These are phyloP conservation scores for Paracoccidioides brasiliensis DNA, from an alignment of 2,329 filamentous ascomycete species.

Conservation along the genomic window DNA sequence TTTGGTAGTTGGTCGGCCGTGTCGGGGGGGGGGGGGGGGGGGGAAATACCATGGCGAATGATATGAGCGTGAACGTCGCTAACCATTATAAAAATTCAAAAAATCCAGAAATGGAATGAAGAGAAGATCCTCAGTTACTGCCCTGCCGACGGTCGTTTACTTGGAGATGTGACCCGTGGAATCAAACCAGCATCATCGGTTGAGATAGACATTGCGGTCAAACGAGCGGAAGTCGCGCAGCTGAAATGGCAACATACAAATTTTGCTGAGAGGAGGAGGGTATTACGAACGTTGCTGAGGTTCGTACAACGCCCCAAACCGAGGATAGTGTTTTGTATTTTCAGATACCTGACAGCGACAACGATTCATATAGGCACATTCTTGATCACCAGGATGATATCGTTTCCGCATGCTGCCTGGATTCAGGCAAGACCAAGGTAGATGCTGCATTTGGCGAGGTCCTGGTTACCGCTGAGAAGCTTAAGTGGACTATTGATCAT, in stretches of 20 bases:
- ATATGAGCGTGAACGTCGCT: neutral
- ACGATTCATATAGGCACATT: constrained; percentile 43
- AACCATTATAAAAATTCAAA: neutral
- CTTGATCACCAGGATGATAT: constrained; percentile 83
- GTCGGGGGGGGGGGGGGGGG: no score
- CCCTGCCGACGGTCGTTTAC: constrained; percentile 73
- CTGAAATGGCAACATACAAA: constrained; percentile 61
- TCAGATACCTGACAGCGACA: neutral
- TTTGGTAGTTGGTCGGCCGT: neutral
- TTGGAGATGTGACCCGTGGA: constrained; percentile 49
- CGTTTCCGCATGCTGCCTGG: constrained; percentile 70
- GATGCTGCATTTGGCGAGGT: constrained; percentile 93
- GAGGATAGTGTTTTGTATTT: neutral
- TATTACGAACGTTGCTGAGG: constrained; percentile 68
- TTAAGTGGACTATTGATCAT: constrained; percentile 86
- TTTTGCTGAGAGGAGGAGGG: constrained; percentile 62
- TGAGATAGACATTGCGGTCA: constrained; percentile 67
- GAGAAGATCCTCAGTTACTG: constrained; percentile 39
- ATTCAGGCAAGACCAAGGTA: constrained; percentile 92
- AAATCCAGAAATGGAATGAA: constrained; percentile 21
- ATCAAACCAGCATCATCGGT: constrained; percentile 59
- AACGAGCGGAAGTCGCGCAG: constrained; percentile 62
- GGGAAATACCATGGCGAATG: neutral
- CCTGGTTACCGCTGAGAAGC: constrained; percentile 81
- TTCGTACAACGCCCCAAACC: constrained; percentile 16